Evolutionary conservation across 441 rosid species (phyloP).

Genomic region (Pelargonium hybrid): DNA sequence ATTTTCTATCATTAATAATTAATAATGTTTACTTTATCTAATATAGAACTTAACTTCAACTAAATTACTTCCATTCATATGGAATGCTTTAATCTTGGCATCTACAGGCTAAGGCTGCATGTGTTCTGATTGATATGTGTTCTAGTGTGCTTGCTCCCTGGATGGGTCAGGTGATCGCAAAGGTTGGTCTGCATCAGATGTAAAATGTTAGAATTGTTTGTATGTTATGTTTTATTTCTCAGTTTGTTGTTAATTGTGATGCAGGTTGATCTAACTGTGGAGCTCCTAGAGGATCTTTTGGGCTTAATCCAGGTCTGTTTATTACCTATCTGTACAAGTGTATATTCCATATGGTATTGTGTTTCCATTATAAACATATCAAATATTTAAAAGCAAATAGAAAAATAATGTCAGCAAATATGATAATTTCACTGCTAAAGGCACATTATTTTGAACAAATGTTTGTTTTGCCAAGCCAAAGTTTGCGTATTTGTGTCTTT

Average conservation of each 20-base stretch:
- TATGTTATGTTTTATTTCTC: constrained; percentile 14
- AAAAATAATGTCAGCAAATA: neutral
- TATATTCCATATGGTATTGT: neutral
- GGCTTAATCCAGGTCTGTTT: constrained; percentile 58
- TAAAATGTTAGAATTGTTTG: constrained; percentile 10
- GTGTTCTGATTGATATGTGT: constrained; percentile 71
- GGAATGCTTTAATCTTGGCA: constrained; percentile 13
- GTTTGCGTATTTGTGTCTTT: neutral
- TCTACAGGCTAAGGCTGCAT: constrained; percentile 78
- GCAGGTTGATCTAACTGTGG: constrained; percentile 65
- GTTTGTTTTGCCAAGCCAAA: neutral
- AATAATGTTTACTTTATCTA: neutral
- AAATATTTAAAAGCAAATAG: constrained; percentile 4
- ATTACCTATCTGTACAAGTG: neutral
- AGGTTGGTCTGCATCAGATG: constrained; percentile 37
- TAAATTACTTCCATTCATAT: neutral
- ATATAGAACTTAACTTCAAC: neutral
- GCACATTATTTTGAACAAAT: neutral
- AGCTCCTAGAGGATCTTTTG: constrained; percentile 73
- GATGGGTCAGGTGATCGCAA: constrained; percentile 60
- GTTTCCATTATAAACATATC: neutral
- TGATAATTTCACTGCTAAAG: neutral
- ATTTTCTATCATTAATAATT: neutral
- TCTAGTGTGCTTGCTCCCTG: constrained; percentile 68
- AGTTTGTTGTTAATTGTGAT: constrained; percentile 23